Evolutionary conservation across 441 rosid genomes (phyloP).

Genomic region (Francoa sonchifolia): DNA sequence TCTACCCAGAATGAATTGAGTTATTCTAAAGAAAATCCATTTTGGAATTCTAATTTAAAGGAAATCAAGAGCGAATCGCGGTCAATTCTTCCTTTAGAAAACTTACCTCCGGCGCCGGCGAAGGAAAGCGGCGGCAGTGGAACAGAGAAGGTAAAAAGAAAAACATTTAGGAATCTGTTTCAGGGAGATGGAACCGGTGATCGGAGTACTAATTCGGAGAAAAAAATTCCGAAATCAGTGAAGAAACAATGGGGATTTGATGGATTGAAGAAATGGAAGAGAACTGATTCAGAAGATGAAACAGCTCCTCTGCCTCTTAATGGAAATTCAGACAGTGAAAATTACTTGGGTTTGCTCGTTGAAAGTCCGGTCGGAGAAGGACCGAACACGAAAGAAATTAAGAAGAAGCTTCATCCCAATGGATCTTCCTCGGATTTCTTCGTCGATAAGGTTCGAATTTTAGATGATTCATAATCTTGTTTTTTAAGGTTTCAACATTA

Average conservation of each 20-base stretch:
- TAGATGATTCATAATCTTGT: background rate
- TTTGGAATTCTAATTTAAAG: constrained; percentile 22
- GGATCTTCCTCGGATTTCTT: constrained; percentile 63
- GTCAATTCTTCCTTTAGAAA: constrained; percentile 47
- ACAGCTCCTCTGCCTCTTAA: constrained; percentile 40
- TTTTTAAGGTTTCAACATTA: background rate
- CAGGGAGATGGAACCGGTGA: constrained; percentile 15
- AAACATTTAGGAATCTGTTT: constrained; percentile 37
- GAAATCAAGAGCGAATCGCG: constrained; percentile 28
- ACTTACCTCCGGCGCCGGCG: constrained; percentile 16
- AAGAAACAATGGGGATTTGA: constrained; percentile 58
- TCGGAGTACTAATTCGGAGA: constrained; percentile 14
- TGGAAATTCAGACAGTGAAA: constrained; percentile 36
- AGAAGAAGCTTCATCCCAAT: constrained; percentile 45
- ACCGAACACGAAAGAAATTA: constrained; percentile 49
- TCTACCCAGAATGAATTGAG: background rate
- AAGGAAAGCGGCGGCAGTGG: constrained; percentile 18
- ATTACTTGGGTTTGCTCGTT: constrained; percentile 27
- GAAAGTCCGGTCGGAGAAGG: constrained; percentile 42
- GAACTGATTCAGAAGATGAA: constrained; percentile 46
- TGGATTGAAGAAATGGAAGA: constrained; percentile 57
- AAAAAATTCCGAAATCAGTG: constrained; percentile 24
- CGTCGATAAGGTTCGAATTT: constrained; percentile 47
- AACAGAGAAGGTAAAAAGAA: constrained; percentile 30
- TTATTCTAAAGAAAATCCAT: constrained; percentile 26